phyloP scores from a whole-genome alignment of 345 rosid species.

The Ailanthus altissimus region DNA sequence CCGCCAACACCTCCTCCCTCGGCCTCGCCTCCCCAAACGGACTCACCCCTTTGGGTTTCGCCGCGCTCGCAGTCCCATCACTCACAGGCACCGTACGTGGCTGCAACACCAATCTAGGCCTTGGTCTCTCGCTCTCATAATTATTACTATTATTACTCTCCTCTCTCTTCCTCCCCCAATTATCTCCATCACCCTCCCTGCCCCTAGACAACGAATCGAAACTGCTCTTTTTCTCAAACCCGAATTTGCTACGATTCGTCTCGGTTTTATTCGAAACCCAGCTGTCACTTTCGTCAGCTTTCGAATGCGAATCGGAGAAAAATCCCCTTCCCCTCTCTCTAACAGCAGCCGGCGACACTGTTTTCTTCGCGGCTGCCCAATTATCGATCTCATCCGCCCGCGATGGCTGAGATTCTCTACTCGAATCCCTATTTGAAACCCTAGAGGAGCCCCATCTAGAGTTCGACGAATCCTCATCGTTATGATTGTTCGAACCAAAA shows the following conservation, averaged over 20 bases:
- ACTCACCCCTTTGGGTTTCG: slow-evolving; percentile 57
- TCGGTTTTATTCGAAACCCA: slow-evolving; percentile 66
- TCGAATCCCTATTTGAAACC: slow-evolving; percentile 48
- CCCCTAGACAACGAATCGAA: slow-evolving; percentile 69
- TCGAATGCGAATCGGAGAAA: slow-evolving; percentile 69
- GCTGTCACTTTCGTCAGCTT: slow-evolving; percentile 83
- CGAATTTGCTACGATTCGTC: slow-evolving; percentile 34
- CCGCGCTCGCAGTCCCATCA: slow-evolving; percentile 21
- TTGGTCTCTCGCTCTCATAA: slow-evolving; percentile 31
- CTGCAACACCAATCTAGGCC: slow-evolving; percentile 82
- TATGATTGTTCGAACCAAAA: slow-evolving; percentile 37
- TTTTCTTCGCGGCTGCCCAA: slow-evolving; percentile 76
- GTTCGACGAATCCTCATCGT: slow-evolving; percentile 54
- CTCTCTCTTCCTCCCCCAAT: slow-evolving; percentile 79
- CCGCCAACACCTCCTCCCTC: slow-evolving; percentile 90
- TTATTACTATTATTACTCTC: slow-evolving; percentile 28
- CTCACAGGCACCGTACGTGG: slow-evolving; percentile 61
- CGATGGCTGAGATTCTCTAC: slow-evolving; percentile 58
- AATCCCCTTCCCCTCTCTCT: slow-evolving; percentile 42
- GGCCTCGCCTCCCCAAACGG: slow-evolving; percentile 97
- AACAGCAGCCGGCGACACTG: slow-evolving; percentile 3
- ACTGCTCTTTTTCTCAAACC: slow-evolving; percentile 67
- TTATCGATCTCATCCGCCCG: slow-evolving; percentile 93
- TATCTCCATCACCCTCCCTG: slow-evolving; percentile 53
- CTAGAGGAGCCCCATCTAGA: slow-evolving; percentile 68